Conservation (phyloP, 1,284 basidiomycete species). For the Rhodotorula sp. region DNA sequence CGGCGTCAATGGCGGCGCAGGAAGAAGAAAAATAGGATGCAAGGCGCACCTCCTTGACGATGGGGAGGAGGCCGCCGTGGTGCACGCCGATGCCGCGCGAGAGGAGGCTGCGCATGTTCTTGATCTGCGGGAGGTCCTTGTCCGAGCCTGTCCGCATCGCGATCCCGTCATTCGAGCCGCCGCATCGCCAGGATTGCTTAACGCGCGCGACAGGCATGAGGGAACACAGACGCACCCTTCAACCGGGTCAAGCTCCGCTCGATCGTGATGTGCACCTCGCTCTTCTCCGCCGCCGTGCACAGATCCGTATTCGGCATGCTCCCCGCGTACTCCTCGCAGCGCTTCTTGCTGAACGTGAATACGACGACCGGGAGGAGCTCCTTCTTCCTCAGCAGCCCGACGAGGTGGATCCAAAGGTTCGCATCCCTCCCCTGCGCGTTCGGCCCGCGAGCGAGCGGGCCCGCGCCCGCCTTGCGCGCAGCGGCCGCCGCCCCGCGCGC, state of each 20-base stretch:
- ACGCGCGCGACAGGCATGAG: not conserved
- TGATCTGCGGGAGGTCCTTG: constrained; percentile 91
- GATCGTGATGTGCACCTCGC: constrained; percentile 91
- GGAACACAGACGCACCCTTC: constrained; percentile 64
- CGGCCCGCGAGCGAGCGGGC: constrained; percentile 60
- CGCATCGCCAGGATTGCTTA: no score
- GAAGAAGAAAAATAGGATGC: not conserved
- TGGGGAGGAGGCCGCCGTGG: constrained; percentile 92
- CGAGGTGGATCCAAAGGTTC: constrained; percentile 82
- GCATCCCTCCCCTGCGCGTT: constrained; percentile 71
- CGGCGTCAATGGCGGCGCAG: not conserved
- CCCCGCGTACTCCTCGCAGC: constrained; percentile 92
- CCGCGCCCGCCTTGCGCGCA: constrained; percentile 47
- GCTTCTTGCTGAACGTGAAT: constrained; percentile 96
- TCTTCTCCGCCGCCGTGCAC: constrained; percentile 83
- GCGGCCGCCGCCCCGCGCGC: constrained; percentile 39
- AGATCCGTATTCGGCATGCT: constrained; percentile 88
- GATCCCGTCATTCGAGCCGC: no score
- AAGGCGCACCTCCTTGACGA: constrained; percentile 84
- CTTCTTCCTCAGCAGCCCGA: constrained; percentile 83
- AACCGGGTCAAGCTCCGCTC: constrained; percentile 88
- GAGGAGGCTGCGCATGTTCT: constrained; percentile 85
- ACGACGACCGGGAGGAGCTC: constrained; percentile 88
- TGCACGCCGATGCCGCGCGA: constrained; percentile 94
- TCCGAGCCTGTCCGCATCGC: constrained; percentile 67